Base-by-base conservation (phyloP, 1,284 basidiomycete species). In the Pseudozyma pruni region DNA sequence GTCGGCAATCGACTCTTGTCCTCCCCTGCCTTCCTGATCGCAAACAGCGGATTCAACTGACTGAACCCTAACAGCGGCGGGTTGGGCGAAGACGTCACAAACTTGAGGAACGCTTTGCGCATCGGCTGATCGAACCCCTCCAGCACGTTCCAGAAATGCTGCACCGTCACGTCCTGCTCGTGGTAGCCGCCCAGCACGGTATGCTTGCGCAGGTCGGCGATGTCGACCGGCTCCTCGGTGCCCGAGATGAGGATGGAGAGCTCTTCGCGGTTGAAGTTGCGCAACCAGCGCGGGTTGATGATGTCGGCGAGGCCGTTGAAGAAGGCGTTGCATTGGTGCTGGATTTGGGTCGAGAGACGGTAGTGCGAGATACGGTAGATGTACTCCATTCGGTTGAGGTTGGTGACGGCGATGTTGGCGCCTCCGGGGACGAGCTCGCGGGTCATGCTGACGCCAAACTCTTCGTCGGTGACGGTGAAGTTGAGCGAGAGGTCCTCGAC, bases 401-500 rank as follows among this genome's bases (percentile, higher is more conserved):
- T 87, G 11, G 94, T 96, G 17, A 98, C 94, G 0, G 92, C 85
- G 20, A 93, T 87, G 73, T 94, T 90, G 73, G 89, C 88, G 0
- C 95, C 95, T 57, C 91, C 88, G 0, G 89, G 90, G 5, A 95
- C 86, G 10, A 98, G 88, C 75, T 97, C 91, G 34, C 93, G 84
- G 1, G 89, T 88, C 61, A 88, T 87, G 5, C 90, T 88, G 1
- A 90, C 86, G 11, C 94, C 96, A 72, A 98, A 92, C 78, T 98
- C 95, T 91, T 98, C 93, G 34, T 91, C 87, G 0, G 90, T 89
- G 31, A 96, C 87, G 0, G 93, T 92, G 72, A 98, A 98, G 80
- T 92, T 96, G 39, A 98, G 84, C 0, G 92, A 88, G n/a, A 98
- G 85, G 44, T 97, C 94, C 72, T 98, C 94, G 10, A 90, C 88